Conservation (phyloP, 2,329 filamentous ascomycete genomes). For the Diaporthe sp. region DNA sequence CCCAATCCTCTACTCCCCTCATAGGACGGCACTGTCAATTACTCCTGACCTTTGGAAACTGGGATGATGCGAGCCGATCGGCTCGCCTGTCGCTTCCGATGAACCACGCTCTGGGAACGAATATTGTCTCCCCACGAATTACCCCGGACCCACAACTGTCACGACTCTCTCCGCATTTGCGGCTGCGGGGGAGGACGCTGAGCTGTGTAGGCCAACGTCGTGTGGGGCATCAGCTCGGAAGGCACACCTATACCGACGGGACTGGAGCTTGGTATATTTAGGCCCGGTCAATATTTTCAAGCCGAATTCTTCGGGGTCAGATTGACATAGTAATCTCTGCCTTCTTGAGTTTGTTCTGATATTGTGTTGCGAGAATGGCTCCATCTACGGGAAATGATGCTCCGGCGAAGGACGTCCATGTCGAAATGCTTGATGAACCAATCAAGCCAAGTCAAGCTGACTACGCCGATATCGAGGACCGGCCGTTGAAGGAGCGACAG, state of each 20-base stretch:
- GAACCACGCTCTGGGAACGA: not conserved
- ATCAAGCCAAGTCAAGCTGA: not conserved
- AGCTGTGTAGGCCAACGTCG: not conserved
- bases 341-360: not conserved
- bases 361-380: not conserved
- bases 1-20: not conserved
- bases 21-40: not conserved
- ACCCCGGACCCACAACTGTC: constrained; percentile 6
- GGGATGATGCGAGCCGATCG: not conserved
- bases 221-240: not conserved
- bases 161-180: not conserved
- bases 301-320: not conserved
- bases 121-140: not conserved
- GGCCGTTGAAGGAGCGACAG: not conserved
- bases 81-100: not conserved
- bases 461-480: not conserved
- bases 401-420: not conserved
- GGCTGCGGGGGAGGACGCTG: not conserved
- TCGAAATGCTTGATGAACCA: constrained; percentile 5
- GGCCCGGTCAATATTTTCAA: not conserved
- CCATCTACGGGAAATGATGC: not conserved
- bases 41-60: not conserved
- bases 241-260: not conserved
- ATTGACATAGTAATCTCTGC: too few relatives aligned
- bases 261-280: constrained; percentile 10